These are phyloP conservation scores for Penicillium manginii DNA, from an alignment of 495 filamentous ascomycete genomes.

Conservation along the genomic window DNA sequence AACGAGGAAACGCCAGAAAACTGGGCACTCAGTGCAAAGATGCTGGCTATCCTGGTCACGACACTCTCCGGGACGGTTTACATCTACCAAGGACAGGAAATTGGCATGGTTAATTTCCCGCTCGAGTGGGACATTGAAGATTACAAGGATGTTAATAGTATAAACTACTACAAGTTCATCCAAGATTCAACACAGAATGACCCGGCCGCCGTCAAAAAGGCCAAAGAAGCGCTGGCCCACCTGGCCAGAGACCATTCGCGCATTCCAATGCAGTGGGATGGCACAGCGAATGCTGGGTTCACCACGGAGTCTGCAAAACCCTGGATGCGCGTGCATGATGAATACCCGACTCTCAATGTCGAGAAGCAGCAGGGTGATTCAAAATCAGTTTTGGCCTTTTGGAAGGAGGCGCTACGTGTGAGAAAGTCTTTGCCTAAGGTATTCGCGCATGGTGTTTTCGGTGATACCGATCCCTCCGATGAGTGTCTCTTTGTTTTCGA, in stretches of 20 bases:
- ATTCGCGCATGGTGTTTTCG: constrained; percentile 51
- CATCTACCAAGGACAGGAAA: constrained; percentile 61
- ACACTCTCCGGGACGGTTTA: constrained; percentile 56
- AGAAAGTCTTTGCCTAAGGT: constrained; percentile 37
- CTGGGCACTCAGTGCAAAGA: constrained; percentile 51
- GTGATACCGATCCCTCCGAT: constrained; percentile 40
- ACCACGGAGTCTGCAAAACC: constrained; percentile 40
- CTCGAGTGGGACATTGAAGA: constrained; percentile 44
- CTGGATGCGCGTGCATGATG: constrained; percentile 64
- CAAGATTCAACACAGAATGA: constrained; percentile 29
- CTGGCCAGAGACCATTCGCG: constrained; percentile 65
- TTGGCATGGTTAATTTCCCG: constrained; percentile 60
- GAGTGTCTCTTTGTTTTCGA: constrained; percentile 36
- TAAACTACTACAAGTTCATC: constrained; percentile 54
- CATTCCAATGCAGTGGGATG: constrained; percentile 66
- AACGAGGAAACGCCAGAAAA: constrained; percentile 47
- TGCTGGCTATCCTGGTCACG: constrained; percentile 55
- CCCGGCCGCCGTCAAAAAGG: constrained; percentile 38
- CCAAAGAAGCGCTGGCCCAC: constrained; percentile 43
- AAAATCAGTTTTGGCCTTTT: constrained; percentile 50
- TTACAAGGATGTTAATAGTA: constrained; percentile 56
- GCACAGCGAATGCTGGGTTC: constrained; percentile 57
- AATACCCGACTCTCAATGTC: constrained; percentile 55
- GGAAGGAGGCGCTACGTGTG: constrained; percentile 43
- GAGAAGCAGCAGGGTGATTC: constrained; percentile 43